Evolutionary conservation across 345 rosid species (phyloP), one percentile per base, ranked within the genome.

Genomic region (Pistacia integerrima): DNA sequence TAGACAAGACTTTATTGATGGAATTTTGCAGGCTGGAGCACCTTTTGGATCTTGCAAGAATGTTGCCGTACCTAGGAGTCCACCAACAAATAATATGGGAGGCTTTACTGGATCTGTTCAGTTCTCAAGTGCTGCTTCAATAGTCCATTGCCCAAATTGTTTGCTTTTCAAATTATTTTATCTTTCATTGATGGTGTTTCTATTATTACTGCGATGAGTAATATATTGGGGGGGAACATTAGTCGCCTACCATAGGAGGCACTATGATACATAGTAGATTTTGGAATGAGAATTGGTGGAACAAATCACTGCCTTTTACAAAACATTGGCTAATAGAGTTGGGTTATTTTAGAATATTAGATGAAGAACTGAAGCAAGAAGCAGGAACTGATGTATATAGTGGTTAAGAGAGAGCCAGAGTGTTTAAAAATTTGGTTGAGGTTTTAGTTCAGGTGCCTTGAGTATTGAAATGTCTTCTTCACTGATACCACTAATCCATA

Each of bases 51-150:
- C 98, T 28, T 96, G 97, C 94, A 92, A 90, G 79, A 92, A 89
- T 64, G 64, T 92, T 73, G 60, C 88, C 44, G 68, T 76, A 3
- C 97, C 94, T 13, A 67, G 83, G 79, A 73, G 82, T 84, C 94
- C 97, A 28, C 63, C 80, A 64, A 81, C 92, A 20, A 82, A 79
- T 69, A 49, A 82, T 35, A 80, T 74, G 2, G 97, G 97, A 85
- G 87, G 90, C 85, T 92, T 92, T 84, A 82, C 95, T 36, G 99
- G 99, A 83, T 91, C 92, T 18, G 92, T 96, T 79, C 97, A 96
- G 82, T 89, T 96, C 81, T 61, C 95, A 20, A 88, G 67, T 76
- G 89, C 97, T 48, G 82, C 88, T 72, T 85, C 93, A 61, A 64
- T 77, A 70, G 68, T 78, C 75, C 76, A 69, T 78, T 66, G 80